These are phyloP conservation scores for Solanum chiquidenum DNA, from an alignment of 257 asterid species.

Conservation along the genomic window DNA sequence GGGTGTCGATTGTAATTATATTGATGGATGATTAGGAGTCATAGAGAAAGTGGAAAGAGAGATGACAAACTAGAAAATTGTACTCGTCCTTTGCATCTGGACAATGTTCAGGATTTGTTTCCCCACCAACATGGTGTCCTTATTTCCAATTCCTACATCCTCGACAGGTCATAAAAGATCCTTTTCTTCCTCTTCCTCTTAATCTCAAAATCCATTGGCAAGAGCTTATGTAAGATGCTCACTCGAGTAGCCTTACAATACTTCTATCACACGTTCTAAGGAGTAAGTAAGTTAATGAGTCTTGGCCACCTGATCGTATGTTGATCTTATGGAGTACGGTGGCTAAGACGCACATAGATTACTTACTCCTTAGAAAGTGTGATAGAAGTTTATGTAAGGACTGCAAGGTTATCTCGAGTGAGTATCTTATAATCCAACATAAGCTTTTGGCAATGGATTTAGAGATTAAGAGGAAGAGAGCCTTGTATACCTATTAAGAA, in stretches of 20 bases:
- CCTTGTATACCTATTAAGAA: neutral
- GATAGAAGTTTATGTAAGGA: neutral
- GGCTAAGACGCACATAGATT: neutral
- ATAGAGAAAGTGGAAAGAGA: neutral
- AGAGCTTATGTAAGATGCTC: neutral
- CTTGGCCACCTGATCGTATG: neutral
- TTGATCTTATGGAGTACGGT: neutral
- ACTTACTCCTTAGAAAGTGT: neutral
- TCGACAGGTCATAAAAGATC: neutral
- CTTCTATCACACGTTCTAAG: neutral
- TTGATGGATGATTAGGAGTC: neutral
- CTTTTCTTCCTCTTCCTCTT: neutral
- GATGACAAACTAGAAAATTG: neutral
- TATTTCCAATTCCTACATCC: neutral
- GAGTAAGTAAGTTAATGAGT: neutral
- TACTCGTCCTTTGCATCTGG: neutral
- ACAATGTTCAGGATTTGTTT: neutral
- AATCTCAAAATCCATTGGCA: neutral
- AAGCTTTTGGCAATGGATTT: neutral
- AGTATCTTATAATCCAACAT: neutral
- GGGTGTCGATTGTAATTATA: neutral
- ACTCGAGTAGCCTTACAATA: neutral
- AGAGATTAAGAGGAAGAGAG: neutral
- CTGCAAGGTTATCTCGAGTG: neutral
- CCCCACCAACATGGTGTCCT: neutral